Evolutionary conservation across 805 yeast species (phyloP), one percentile per base, ranked within the genome.

Genomic region (Yamadazyma tumulicola): DNA sequence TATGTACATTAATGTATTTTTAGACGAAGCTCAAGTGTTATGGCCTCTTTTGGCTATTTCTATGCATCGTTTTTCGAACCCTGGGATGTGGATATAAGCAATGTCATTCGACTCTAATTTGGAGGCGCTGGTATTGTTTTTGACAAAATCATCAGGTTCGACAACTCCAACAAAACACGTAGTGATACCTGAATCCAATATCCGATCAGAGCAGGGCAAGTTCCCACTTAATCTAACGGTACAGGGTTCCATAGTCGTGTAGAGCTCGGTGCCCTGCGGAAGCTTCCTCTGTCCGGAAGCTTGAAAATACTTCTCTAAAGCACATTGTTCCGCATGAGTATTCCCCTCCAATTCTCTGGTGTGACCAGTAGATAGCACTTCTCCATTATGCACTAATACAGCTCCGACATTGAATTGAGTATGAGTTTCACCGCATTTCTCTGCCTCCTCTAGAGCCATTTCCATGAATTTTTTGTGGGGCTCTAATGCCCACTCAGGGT

Each of bases 241-340:
- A 54, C 98, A 93, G 1, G 98, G 98, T 53, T 93, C 98, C 97
- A 93, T 93, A 0, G 97, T 87, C 0, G 97, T 91, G 57, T 85
- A 93, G 9, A 93, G 57, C 24, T 84, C 85, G 0, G 93, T 77
- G 0, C 95, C 95, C 6, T 48, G 52, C 1, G 96, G 96, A 3
- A 87, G 66, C 2, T 60, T 61, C 3, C 44, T 29, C 48, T 39
- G 35, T 8, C 64, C 65, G 1, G 59, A 54, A 24, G 58, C 47
- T 5, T 52, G 46, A 37, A 68, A 76, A 47, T 80, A 82, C 57
- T 93, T 93, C 20, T 79, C 83, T 37, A 93, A 54, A 0, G 96
- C 96, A 64, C 94, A 83, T 55, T 93, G 96, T 51, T 93, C 98
- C 3, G 98, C 98, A 56, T 91, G 98, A 0, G 98, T 91, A 57